Evolutionary conservation across 192 early-diverging fungal species (phyloP).

Genomic region (Lunasporangiospora selenospora): DNA sequence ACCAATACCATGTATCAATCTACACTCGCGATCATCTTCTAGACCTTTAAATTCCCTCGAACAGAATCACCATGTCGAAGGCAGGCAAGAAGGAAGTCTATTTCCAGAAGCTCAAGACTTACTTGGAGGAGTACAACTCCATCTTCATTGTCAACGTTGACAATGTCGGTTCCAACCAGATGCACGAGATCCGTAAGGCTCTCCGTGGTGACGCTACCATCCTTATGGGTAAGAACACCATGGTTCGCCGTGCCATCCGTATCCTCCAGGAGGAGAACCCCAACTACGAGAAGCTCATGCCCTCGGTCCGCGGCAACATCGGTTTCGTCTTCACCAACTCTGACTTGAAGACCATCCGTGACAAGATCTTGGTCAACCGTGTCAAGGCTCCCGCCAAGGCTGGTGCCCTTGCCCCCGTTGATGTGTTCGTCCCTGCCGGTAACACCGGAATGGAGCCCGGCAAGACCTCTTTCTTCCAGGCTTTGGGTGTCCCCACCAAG

Average conservation of each 20-base stretch:
- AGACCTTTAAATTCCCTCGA: slow-evolving; percentile 68
- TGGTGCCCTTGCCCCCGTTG: slow-evolving; percentile 92
- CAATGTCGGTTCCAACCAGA: slow-evolving; percentile 99
- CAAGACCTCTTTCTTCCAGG: slow-evolving; percentile 99
- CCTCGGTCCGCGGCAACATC: slow-evolving; percentile 92
- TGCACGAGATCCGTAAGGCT: slow-evolving; percentile 95
- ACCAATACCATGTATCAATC: too few relatives aligned
- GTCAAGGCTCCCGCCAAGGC: slow-evolving; percentile 95
- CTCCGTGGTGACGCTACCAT: slow-evolving; percentile 93
- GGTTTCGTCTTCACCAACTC: slow-evolving; percentile 99
- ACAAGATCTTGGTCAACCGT: slow-evolving; percentile 91
- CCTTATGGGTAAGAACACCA: slow-evolving; percentile 99
- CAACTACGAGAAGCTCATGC: slow-evolving; percentile 83
- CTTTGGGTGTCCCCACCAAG: slow-evolving; percentile 99
- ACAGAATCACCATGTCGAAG: slow-evolving; percentile 93
- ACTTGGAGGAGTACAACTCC: slow-evolving; percentile 92
- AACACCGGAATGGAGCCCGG: slow-evolving; percentile 99
- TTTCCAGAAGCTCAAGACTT: slow-evolving; percentile 89
- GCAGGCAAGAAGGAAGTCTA: slow-evolving; percentile 99
- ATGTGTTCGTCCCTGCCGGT: slow-evolving; percentile 92
- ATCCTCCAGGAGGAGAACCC: slow-evolving; percentile 75
- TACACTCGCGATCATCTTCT: too few relatives aligned
- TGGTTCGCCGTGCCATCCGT: slow-evolving; percentile 90
- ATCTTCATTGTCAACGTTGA: slow-evolving; percentile 99
- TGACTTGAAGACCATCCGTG: slow-evolving; percentile 95